A percentile compares a stretch with the other conserved stretches of the same genome.
Evolutionary conservation across 169 alveolate species (phyloP).

Genomic region (Toxoplasma gondii): DNA sequence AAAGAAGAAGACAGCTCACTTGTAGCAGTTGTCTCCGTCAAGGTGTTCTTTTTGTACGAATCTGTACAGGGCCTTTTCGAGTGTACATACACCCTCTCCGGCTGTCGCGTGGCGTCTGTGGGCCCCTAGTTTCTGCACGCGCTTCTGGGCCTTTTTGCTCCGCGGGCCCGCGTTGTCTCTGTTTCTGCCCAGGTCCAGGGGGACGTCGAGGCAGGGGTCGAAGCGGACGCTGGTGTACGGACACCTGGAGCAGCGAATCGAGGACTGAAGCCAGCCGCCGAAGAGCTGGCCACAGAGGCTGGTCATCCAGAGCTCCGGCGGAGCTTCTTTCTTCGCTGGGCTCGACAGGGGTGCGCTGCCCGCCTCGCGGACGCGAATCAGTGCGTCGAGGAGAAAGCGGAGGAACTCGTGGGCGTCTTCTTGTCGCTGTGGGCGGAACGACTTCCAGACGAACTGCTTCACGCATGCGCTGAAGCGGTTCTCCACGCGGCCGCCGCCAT

Average conservation of each 20-base stretch:
- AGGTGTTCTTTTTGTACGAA: conserved; percentile 72
- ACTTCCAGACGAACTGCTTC: conserved; percentile 71
- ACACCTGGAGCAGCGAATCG: conserved; percentile 72
- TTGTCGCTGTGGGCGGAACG: conserved; percentile 72
- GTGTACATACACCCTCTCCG: conserved; percentile 45
- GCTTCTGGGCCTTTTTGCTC: neutral
- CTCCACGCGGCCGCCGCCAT: conserved; percentile 46
- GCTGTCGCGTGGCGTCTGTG: neutral
- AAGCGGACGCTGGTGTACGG: conserved; percentile 67
- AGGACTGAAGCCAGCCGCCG: conserved; percentile 76
- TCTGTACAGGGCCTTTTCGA: conserved; percentile 73
- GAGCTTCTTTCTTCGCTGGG: conserved; percentile 41
- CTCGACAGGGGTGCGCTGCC: neutral
- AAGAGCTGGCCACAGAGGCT: conserved; percentile 76
- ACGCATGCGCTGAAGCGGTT: conserved; percentile 68
- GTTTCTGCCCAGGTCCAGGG: conserved; percentile 65
- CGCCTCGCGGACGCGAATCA: conserved; percentile 51
- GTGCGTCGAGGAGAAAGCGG: conserved; percentile 72
- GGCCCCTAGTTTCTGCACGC: neutral
- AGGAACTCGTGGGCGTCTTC: conserved; percentile 80
- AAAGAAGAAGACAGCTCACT: conserved; percentile 32
- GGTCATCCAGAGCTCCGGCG: conserved; percentile 72
- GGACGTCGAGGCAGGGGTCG: conserved; percentile 76
- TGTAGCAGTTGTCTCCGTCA: conserved; percentile 73
- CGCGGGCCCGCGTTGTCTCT: neutral